A percentile compares a stretch with the other conserved stretches of the same genome.
These are phyloP conservation scores for Blastomyces silverae DNA, from an alignment of 2,329 filamentous ascomycete species.

Conservation along the genomic window DNA sequence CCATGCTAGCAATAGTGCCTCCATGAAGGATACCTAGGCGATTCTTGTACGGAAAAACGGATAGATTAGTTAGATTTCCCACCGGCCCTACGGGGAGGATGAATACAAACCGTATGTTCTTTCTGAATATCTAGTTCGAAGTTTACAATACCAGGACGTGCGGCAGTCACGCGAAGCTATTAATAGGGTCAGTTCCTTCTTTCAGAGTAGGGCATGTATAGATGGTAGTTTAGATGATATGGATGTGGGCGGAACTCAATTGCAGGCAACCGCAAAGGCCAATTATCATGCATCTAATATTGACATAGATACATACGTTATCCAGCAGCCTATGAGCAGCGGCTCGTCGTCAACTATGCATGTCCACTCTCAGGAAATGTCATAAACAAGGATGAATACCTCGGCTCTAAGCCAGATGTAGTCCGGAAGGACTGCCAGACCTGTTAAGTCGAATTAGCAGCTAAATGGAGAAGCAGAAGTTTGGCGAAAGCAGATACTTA, in stretches of 20 bases:
- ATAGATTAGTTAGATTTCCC: conserved; percentile 7
- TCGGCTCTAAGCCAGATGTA: conserved; percentile 81
- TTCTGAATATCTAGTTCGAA: conserved; percentile 60
- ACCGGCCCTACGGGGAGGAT: too few species aligned
- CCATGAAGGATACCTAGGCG: conserved; percentile 60
- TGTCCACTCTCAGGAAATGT: not conserved
- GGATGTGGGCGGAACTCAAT: not conserved
- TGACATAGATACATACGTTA: conserved; percentile 32
- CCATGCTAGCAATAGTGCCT: conserved; percentile 59
- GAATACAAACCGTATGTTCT: conserved; percentile 53
- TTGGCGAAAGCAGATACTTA: conserved; percentile 34
- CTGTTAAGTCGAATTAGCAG: conserved; percentile 41
- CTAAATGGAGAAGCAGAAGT: conserved; percentile 19
- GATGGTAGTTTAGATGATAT: not conserved
- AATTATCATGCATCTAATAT: not conserved
- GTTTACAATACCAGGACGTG: conserved; percentile 55
- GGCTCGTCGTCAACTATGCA: conserved; percentile 3
- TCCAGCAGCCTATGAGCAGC: conserved; percentile 30
- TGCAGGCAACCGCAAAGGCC: not conserved
- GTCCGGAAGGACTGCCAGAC: conserved; percentile 79
- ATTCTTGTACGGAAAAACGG: conserved; percentile 43
- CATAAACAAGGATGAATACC: conserved; percentile 46
- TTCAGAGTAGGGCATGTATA: not conserved
- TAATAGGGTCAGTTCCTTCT: conserved; percentile 5
- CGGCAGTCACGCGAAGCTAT: conserved; percentile 56